phyloP scores from a whole-genome alignment of 495 filamentous ascomycete genomes.

The Entonaema liquescens region DNA sequence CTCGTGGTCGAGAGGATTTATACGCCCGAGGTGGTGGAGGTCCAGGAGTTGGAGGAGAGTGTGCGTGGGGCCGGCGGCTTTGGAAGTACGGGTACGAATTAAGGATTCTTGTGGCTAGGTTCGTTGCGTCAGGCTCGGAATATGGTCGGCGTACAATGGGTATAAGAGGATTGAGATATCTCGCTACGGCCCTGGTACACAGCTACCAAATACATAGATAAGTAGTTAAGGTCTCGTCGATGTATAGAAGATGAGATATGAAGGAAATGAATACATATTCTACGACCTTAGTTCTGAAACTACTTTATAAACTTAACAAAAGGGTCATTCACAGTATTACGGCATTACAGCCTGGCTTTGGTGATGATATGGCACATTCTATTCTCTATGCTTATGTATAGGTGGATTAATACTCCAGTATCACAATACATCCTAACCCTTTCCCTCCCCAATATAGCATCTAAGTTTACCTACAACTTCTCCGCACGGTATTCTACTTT shows the following conservation, averaged over 20 bases:
- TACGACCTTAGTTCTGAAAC: too few species aligned
- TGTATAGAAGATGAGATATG: slow-evolving; percentile 1
- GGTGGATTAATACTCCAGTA: not conserved
- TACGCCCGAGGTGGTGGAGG: slow-evolving; percentile 88
- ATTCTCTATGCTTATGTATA: not conserved
- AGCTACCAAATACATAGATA: not conserved
- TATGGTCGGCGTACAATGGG: not conserved
- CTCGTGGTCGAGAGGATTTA: slow-evolving; percentile 92
- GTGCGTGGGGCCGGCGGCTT: slow-evolving; percentile 91
- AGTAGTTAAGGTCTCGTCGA: not conserved
- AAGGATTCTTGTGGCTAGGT: too few species aligned
- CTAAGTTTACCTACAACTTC: slow-evolving; percentile 48
- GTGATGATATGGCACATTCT: not conserved
- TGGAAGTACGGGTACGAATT: slow-evolving; percentile 81
- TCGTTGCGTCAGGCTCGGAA: not conserved
- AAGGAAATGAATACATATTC: not conserved
- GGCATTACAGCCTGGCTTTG: not conserved
- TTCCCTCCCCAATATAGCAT: not conserved
- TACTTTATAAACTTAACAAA: too few species aligned
- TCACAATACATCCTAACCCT: not conserved
- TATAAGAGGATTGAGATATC: not conserved
- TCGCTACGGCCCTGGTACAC: not conserved
- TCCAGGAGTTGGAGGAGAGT: slow-evolving; percentile 88
- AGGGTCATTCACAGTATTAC: not conserved
- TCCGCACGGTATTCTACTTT: slow-evolving; percentile 64